Evolutionary conservation across 176 grass and related monocot species (phyloP).

Genomic region (Juncus inflexus): DNA sequence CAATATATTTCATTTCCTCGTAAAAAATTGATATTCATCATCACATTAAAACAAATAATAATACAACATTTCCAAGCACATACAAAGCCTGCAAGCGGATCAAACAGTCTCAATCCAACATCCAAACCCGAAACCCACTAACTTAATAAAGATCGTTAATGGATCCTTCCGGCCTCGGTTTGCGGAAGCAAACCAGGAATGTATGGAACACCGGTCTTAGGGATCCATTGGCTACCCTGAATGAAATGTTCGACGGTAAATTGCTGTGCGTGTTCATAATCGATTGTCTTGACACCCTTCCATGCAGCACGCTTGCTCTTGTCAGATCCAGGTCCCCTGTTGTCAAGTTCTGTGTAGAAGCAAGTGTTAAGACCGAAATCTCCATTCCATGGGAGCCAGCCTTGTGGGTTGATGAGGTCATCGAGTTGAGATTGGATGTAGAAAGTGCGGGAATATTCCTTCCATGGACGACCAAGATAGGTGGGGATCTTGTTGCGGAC

Average conservation of each 20-base stretch:
- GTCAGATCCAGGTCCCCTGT: conserved; percentile 59
- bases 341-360: conserved; percentile 84
- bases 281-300: conserved; percentile 62
- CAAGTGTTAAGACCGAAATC: conserved; percentile 59
- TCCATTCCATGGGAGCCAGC: conserved; percentile 74
- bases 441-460: conserved; percentile 72
- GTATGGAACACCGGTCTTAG: conserved; percentile 52
- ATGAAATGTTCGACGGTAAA: conserved; percentile 65
- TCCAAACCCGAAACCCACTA: not conserved
- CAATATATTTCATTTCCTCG: too few relatives aligned
- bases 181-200: conserved; percentile 51
- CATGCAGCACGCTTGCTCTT: conserved; percentile 61
- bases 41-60: conserved; percentile 9
- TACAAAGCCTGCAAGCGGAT: conserved; percentile 1
- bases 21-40: conserved; percentile 12
- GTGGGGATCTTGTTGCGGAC: conserved; percentile 30
- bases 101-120: not conserved
- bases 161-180: conserved; percentile 31
- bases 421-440: conserved; percentile 71
- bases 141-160: conserved; percentile 23
- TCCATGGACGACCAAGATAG: conserved; percentile 87
- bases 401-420: conserved; percentile 53
- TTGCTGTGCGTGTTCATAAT: conserved; percentile 40
- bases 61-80: conserved; percentile 8
- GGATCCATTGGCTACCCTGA: conserved; percentile 57